Base-by-base conservation (phyloP, 192 early-diverging fungal genomes). In the Entomortierella lignicola region DNA sequence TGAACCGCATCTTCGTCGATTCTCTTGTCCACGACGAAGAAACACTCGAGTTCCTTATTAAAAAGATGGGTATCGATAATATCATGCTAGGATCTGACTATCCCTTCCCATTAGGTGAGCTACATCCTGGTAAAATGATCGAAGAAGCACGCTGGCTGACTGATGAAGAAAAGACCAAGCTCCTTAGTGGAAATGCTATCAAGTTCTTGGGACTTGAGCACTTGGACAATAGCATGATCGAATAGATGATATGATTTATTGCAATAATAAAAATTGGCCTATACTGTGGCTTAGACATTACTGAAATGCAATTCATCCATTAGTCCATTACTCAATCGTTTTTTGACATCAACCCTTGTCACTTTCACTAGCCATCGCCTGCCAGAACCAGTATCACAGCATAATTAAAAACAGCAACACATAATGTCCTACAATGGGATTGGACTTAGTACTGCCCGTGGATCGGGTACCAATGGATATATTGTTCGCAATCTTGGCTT, bases 401-500 rank as follows among this genome's bases (percentile, higher is more conserved):
- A 18, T n/a, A n/a, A n/a, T n/a, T n/a, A n/a, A 57, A 2, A 37
- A 60, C 18, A n/a, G 1, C 18, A n/a, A 52, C 12, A 29, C n/a
- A 67, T 4, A 57, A 77, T 77, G 74, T 77, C 74, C 10, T 94
- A 94, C 60, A 94, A 94, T 85, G 92, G 92, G 67, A 92, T 95
- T 51, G 94, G 94, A 23, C 86, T 95, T 15, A 80, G 86, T 23
- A 94, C 94, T 6, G 86, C 92, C 23, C 90, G 94, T 55, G 94
- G 94, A 18, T 93, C 86, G 53, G 98, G 98, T 39, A 99, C 98
- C 10, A 99, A 98, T 73, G 98, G 98, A 57, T 96, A 96, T 81
- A 93, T 99, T 8, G 93, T 96, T 47, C 91, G 94, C 32, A 99
- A 96, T 84, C 82, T 93, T 55, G 94, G 96, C 15, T 75, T 84